Percentiles rank a stretch among this genome's conserved stretches.
These are phyloP conservation scores for Aquilaria sinensis DNA, from an alignment of 345 rosid species.

Conservation along the genomic window DNA sequence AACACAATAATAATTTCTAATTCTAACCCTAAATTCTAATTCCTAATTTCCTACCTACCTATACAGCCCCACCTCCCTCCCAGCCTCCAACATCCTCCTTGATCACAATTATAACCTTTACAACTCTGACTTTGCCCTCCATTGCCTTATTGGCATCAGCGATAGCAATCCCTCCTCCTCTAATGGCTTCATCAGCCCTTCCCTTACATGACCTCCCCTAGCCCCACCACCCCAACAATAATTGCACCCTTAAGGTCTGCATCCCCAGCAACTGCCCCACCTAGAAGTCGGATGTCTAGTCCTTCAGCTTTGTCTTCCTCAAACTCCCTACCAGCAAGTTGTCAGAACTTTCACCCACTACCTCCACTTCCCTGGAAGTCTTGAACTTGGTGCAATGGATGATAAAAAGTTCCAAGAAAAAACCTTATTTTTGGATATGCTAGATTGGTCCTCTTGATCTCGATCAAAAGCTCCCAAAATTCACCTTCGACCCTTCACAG, in stretches of 20 bases:
- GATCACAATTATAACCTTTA: conserved; percentile 67
- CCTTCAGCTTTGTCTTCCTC: conserved; percentile 75
- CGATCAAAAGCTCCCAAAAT: too few species aligned
- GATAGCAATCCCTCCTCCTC: conserved; percentile 39
- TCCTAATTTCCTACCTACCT: too few species aligned
- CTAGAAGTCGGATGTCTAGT: conserved; percentile 86
- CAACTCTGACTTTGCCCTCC: conserved; percentile 86
- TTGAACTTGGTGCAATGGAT: conserved; percentile 87
- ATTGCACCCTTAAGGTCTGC: conserved; percentile 80
- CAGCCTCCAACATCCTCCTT: conserved; percentile 76
- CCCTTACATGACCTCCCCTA: conserved; percentile 60
- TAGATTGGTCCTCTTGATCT: conserved; percentile 25
- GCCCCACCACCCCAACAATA: conserved; percentile 51
- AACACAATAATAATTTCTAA: too few species aligned
- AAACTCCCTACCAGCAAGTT: conserved; percentile 88
- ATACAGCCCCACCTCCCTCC: too few species aligned
- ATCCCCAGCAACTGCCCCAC: conserved; percentile 52
- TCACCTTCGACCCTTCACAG: too few species aligned
- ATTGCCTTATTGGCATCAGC: conserved; percentile 63
- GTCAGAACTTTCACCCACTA: conserved; percentile 69
- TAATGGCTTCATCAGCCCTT: conserved; percentile 75
- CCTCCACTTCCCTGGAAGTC: conserved; percentile 56
- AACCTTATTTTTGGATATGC: conserved; percentile 79
- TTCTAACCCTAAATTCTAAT: too few species aligned
- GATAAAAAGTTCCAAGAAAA: conserved; percentile 81